Base-by-base conservation (phyloP, 768 basidiomycete genomes). In the Russula sp. region DNA sequence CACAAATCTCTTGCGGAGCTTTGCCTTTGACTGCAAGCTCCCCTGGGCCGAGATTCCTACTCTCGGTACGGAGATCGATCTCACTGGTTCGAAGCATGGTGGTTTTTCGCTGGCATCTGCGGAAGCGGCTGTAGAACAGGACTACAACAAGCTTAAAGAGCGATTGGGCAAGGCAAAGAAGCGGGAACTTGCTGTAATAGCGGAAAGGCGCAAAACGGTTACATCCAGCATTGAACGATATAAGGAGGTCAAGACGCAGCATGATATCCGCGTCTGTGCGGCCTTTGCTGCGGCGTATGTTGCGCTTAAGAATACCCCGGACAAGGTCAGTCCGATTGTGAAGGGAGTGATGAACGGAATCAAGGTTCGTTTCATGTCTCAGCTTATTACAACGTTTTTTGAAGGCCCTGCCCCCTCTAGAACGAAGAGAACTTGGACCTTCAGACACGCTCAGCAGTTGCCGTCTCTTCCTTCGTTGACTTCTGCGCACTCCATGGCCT, bases 331-430 rank as follows among this genome's bases (percentile, higher is more conserved):
- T 68, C 95, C 97, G 0, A 86, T 99, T 53, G 94, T 99, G 49
- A 94, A 95, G 73, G 93, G 91, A 27, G 87, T 98, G 60, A 98
- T 98, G 90, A 96, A 94, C 61, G 92, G 94, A 27, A 88, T 98
- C 78, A 98, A 97, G 84, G 95, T 92, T 2, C 6, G 47, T 20
- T 20, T 27, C 22, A 27, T 49, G n/a, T 32, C 20, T 49, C 48
- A 18, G 14, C 16, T 34, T 37, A 11, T 42, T 40, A 34, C 6
- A 2, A 20, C 14, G 31, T 40, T 39, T 27, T 42, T 9, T 14
- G 14, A 61, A 44, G 34, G 27, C 44, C 48, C 14, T 18, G 27
- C 32, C 51, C 37, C 16, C 61, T 34, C 14, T 66, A 93, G 91
- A 88, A 83, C 66, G 97, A 99, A 73, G 90, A 91, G 66, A 97